Evolutionary conservation across 2,329 filamentous ascomycete species (phyloP), one percentile per base, ranked within the genome.

Genomic region (Parastagonospora avenae): DNA sequence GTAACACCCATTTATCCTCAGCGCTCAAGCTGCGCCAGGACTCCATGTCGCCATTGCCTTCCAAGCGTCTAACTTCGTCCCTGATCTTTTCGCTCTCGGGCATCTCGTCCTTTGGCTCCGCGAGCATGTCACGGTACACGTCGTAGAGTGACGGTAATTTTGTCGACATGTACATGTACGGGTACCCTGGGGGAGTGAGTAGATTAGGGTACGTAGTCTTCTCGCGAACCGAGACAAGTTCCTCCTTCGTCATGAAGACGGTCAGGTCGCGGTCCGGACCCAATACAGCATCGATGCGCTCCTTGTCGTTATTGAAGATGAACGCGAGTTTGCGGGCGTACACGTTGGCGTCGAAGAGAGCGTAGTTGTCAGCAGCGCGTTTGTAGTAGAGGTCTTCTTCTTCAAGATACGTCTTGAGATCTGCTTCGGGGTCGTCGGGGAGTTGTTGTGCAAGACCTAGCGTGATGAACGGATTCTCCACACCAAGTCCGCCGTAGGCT

Each of bases 401-500:
- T 1, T 54, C 43, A 19, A 63, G 38, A 36, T 62, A 67, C 2
- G 38, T 4, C 1, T 51, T 19, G 8, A 69, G 31, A 2, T 24
- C 12, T 6, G 9, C n/a, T 4, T 42, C 11, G 4, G 64, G 59
- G 7, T 58, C 39, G 2, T 46, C 32, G 1, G 12, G 8, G 4
- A 67, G 42, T 1, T 51, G 36, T 35, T 41, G 42, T 1, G 67
- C 64, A 30, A 64, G 54, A 14, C 55, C 57, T 41, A 71, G 50
- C 0, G 60, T 49, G 11, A 59, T 49, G 46, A 64, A 64, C 2
- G 67, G 67, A 48, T 63, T 72, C 41, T 66, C 63, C 14, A 71
- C 54, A 32, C 67, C 64, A 15, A 72, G 55, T 14, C 67, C 68
- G 32, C 68, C 67, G 29, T 63, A 67, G 1, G 60, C 46, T 31